Evolutionary conservation across 495 filamentous ascomycete genomes (phyloP).

Genomic region (Trichocladium uniseriatum): DNA sequence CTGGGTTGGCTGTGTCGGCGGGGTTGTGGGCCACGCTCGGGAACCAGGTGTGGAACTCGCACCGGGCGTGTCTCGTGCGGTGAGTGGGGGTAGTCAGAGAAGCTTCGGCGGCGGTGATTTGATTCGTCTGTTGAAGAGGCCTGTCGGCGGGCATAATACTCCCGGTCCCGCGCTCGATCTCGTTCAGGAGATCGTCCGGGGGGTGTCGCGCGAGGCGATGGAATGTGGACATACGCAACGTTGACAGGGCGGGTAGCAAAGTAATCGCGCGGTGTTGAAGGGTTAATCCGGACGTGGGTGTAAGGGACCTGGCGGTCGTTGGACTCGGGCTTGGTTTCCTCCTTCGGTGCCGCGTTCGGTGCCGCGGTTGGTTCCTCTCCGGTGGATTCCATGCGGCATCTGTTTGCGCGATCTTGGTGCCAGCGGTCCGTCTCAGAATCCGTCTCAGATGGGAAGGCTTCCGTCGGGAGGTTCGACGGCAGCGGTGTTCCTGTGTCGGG

Average conservation of each 20-base stretch:
- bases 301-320: slow-evolving; percentile 16
- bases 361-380: slow-evolving; percentile 3
- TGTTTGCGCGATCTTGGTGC: slow-evolving; percentile 63
- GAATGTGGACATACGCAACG: slow-evolving; percentile 19
- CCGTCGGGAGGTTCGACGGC: slow-evolving; percentile 64
- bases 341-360: slow-evolving; percentile 10
- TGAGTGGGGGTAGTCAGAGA: slow-evolving; percentile 18
- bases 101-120: slow-evolving; percentile 20
- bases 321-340: slow-evolving; percentile 19
- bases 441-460: slow-evolving; percentile 63
- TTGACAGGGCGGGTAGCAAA: slow-evolving; percentile 15
- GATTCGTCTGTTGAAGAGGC: slow-evolving; percentile 20
- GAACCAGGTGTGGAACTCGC: slow-evolving; percentile 12
- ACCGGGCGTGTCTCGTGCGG: slow-evolving; percentile 15
- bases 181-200: slow-evolving; percentile 19
- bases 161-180: slow-evolving; percentile 14
- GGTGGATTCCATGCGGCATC: slow-evolving; percentile 29
- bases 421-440: slow-evolving; percentile 73
- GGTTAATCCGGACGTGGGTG: slow-evolving; percentile 16
- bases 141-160: slow-evolving; percentile 19
- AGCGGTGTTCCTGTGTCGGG: slow-evolving; percentile 63
- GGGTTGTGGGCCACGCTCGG: slow-evolving; percentile 10
- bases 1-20: slow-evolving; percentile 25
- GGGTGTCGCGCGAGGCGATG: slow-evolving; percentile 1
- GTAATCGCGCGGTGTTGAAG: slow-evolving; percentile 15